Evolutionary conservation across 2,329 filamentous ascomycete species (phyloP).

Genomic region (Paradendryphiella salina): DNA sequence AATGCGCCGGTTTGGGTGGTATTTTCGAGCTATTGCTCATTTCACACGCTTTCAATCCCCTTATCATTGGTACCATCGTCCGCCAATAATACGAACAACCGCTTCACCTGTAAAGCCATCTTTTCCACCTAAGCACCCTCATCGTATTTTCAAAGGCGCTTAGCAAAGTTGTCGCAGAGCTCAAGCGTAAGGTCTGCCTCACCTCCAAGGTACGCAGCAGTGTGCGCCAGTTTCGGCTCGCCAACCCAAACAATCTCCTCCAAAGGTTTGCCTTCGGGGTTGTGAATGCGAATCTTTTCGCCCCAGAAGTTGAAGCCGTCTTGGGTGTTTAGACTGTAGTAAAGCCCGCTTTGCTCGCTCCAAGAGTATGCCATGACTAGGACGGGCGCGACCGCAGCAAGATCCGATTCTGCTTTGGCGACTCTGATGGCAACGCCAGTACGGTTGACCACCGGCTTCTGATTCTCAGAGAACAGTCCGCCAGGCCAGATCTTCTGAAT

Average conservation of each 20-base stretch:
- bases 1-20: background rate
- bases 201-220: constrained; percentile 12
- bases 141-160: background rate
- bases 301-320: constrained; percentile 29
- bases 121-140: too few species aligned
- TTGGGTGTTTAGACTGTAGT: constrained; percentile 30
- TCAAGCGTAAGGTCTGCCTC: constrained; percentile 24
- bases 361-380: constrained; percentile 33
- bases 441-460: constrained; percentile 22
- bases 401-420: constrained; percentile 17
- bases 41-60: background rate
- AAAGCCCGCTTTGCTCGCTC: constrained; percentile 17
- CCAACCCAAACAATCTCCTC: constrained; percentile 25
- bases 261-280: constrained; percentile 4
- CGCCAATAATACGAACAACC: too few species aligned
- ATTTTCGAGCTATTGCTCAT: too few species aligned
- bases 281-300: constrained; percentile 21
- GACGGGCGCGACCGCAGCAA: constrained; percentile 18
- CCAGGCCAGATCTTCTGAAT: constrained; percentile 5
- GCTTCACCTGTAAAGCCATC: too few species aligned
- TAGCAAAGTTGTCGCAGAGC: constrained; percentile 17
- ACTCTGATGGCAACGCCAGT: constrained; percentile 32
- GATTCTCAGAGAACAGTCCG: constrained; percentile 14
- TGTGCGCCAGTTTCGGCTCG: constrained; percentile 16
- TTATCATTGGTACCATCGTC: background rate